Percentiles rank a stretch among this genome's conserved stretches.
Evolutionary conservation across 1,284 basidiomycete species (phyloP).

Genomic region (Chiua sp.): DNA sequence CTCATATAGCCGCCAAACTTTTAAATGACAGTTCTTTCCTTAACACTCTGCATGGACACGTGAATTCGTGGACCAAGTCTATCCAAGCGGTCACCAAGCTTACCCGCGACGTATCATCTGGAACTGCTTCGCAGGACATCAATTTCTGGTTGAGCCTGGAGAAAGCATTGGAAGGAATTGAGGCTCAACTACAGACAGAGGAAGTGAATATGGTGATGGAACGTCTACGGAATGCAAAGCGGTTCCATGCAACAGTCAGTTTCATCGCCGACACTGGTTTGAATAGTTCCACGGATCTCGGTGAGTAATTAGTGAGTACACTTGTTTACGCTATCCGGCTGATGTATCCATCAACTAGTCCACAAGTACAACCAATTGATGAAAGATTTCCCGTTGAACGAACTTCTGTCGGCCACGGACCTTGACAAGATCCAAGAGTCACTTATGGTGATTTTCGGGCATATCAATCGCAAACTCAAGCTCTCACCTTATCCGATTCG

Average conservation of each 20-base stretch:
- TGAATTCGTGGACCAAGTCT: conserved; percentile 98
- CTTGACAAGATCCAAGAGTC: conserved; percentile 94
- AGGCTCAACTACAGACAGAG: conserved; percentile 89
- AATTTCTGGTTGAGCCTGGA: conserved; percentile 99
- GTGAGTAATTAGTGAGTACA: conserved; percentile 45
- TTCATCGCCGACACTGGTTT: conserved; percentile 98
- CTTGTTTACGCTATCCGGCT: conserved; percentile 8
- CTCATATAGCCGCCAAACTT: conserved; percentile 74
- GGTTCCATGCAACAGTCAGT: conserved; percentile 97
- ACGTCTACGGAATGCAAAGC: conserved; percentile 93
- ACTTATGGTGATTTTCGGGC: conserved; percentile 86
- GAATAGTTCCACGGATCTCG: conserved; percentile 89
- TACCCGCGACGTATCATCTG: conserved; percentile 90
- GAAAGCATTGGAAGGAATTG: conserved; percentile 91
- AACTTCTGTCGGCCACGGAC: conserved; percentile 95
- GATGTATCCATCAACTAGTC: conserved; percentile 60
- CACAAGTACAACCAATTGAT: conserved; percentile 98
- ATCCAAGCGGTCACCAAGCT: conserved; percentile 98
- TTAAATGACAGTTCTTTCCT: conserved; percentile 92
- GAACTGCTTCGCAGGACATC: conserved; percentile 98
- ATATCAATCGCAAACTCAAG: conserved; percentile 95
- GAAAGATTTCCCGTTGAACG: conserved; percentile 99
- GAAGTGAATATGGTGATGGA: conserved; percentile 97
- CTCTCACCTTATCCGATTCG: conserved; percentile 97
- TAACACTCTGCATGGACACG: conserved; percentile 92